A percentile compares a stretch with the other conserved stretches of the same genome.
Conservation (phyloP, 371 early-diverging fungal species). For the Mucor saturninus region DNA sequence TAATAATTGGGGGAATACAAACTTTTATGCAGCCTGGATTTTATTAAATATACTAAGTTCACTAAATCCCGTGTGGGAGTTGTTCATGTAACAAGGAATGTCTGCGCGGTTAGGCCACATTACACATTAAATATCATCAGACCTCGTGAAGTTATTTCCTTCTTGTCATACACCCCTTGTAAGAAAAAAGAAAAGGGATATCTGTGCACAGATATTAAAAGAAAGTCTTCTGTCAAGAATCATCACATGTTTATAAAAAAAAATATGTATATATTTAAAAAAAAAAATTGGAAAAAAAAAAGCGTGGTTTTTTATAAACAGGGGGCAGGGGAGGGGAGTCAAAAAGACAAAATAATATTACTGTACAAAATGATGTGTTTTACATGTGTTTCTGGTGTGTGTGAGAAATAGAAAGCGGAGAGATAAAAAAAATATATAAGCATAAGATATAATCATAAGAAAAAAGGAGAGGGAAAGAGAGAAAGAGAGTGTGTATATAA, state of each 20-base stretch:
- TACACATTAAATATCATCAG: slow-evolving; percentile 22
- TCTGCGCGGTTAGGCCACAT: slow-evolving; percentile 26
- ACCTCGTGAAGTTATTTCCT: slow-evolving; percentile 3
- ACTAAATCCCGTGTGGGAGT: slow-evolving; percentile 19
- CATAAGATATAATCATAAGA: slow-evolving; percentile 3
- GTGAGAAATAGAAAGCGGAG: background rate
- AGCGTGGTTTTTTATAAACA: background rate
- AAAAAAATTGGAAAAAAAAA: background rate
- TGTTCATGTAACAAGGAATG: background rate
- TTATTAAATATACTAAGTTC: slow-evolving; percentile 13
- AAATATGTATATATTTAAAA: too few relatives aligned
- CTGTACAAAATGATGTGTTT: slow-evolving; percentile 6
- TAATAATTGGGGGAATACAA: slow-evolving; percentile 4
- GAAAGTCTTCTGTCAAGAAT: background rate
- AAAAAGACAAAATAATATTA: background rate
- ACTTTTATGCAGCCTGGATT: slow-evolving; percentile 20
- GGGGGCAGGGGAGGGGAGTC: background rate
- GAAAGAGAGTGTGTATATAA: slow-evolving; percentile 11
- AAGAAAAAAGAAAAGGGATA: too few relatives aligned
- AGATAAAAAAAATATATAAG: background rate
- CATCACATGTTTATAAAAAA: background rate
- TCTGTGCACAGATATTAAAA: background rate
- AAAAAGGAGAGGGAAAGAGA: slow-evolving; percentile 1
- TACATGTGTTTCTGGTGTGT: slow-evolving; percentile 4
- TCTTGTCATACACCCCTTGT: background rate